These are phyloP conservation scores for Hyphodiscus hymeniophilus DNA, from an alignment of 495 filamentous ascomycete genomes.

Conservation along the genomic window DNA sequence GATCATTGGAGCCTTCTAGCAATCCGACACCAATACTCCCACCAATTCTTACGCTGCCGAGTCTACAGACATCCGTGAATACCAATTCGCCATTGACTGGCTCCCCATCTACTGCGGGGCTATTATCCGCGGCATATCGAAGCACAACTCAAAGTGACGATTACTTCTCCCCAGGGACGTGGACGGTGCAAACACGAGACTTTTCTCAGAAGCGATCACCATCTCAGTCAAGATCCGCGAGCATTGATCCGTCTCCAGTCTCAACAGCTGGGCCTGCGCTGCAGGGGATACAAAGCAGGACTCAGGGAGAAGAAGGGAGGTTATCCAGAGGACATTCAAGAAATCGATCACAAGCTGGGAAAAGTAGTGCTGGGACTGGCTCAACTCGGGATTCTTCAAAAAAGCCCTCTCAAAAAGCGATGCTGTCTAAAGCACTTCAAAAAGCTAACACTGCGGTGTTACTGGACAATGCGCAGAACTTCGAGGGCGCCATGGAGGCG, in stretches of 20 bases:
- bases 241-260: conserved; percentile 19
- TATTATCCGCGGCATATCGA: conserved; percentile 26
- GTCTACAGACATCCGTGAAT: conserved; percentile 13
- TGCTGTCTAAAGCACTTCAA: conserved; percentile 85
- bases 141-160: conserved; percentile 20
- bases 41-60: conserved; percentile 20
- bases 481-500: conserved; percentile 84
- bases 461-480: conserved; percentile 89
- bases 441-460: conserved; percentile 94
- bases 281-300: background rate
- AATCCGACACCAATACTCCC: conserved; percentile 8
- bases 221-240: conserved; percentile 10
- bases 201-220: conserved; percentile 12
- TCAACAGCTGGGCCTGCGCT: conserved; percentile 22
- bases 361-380: conserved; percentile 28
- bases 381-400: conserved; percentile 26
- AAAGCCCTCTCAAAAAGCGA: conserved; percentile 68
- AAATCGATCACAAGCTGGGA: conserved; percentile 36
- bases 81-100: conserved; percentile 16
- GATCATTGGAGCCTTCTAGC: conserved; percentile 8
- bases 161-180: conserved; percentile 29
- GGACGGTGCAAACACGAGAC: conserved; percentile 13
- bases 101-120: conserved; percentile 27
- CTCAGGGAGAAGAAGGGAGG: conserved; percentile 1
- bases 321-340: conserved; percentile 35